Base-by-base conservation (phyloP, 345 rosid species). In the Populus deltoides region DNA sequence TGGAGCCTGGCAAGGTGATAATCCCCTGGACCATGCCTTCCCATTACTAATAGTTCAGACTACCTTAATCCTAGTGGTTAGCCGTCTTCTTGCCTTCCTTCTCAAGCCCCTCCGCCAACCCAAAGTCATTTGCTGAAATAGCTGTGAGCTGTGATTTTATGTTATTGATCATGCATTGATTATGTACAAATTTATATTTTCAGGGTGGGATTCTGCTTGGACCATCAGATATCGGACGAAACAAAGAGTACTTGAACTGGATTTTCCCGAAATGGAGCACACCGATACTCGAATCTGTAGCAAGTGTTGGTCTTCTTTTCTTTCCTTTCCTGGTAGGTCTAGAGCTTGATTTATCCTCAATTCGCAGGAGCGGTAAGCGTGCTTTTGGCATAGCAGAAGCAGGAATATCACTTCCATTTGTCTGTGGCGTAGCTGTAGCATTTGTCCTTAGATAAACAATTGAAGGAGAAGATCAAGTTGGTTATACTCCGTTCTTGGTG, bases 121-220 rank as follows among this genome's bases (percentile, higher is more conserved):
- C 71, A 85, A 75, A 70, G 88, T 88, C 55, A 71, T 85, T 85
- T 2, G 82, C 88, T 12, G 88, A 88, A 70, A 85, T 85, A 22
- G 20, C 76, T 0, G 88, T 86, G 74, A 5, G 87, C 35, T 66
- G 12, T 29, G 9, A 7, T 55, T 53, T 27, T n/a, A 35, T 35
- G 24, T 57, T 36, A 20, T 12, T 47, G 18, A 47, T 4, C 29
- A 29, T 15, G 18, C n/a, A 24, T 47, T 7, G 7, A 29, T 71
- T 4, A 15, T 61, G 35, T 31, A 31, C 55, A 31, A n/a, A 31
- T 35, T 25, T 13, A 75, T 45, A 20, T 47, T 38, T 74, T 67
- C 73, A 93, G 98, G 98, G 98, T 22, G 98, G 98, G 57, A 88
- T 93, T 69, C 62, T 93, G 80, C 78, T 93, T 9, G 98, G 98